phyloP scores from a whole-genome alignment of 2,329 filamentous ascomycete genomes.

The Aspergillus sp. region DNA sequence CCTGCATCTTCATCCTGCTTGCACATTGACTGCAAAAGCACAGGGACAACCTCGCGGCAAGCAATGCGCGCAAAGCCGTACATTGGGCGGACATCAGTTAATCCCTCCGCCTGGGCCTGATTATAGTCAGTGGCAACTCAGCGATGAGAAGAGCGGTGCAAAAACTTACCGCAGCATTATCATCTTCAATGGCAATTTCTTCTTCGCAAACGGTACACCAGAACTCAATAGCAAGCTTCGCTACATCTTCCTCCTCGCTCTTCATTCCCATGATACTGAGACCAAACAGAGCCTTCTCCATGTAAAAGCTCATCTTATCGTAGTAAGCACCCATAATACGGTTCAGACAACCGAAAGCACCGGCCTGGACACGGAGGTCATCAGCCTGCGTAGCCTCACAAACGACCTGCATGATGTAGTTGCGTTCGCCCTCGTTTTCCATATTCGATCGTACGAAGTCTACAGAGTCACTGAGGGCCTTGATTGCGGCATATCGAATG shows the following conservation, averaged over 20 bases:
- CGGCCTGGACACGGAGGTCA: constrained; percentile 89
- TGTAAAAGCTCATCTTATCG: constrained; percentile 99
- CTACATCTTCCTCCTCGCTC: constrained; percentile 94
- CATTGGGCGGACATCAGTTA: constrained; percentile 82
- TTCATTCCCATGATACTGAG: constrained; percentile 99
- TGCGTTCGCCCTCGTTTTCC: constrained; percentile 97
- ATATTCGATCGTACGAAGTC: constrained; percentile 99
- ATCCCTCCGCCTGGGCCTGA: constrained; percentile 65
- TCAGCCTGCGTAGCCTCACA: constrained; percentile 96
- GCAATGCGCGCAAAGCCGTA: constrained; percentile 96
- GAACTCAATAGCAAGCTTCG: constrained; percentile 97
- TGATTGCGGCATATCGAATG: constrained; percentile 88
- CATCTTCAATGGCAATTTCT: constrained; percentile 96
- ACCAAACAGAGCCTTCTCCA: constrained; percentile 99
- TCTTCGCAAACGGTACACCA: constrained; percentile 99
- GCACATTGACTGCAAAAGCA: constrained; percentile 82
- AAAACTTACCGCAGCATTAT: constrained; percentile 74
- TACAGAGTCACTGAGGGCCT: constrained; percentile 90
- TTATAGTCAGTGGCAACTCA: constrained; percentile 22
- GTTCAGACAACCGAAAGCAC: constrained; percentile 95
- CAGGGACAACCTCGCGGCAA: constrained; percentile 89
- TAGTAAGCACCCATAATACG: constrained; percentile 99
- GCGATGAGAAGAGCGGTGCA: constrained; percentile 3
- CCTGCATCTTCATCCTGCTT: constrained; percentile 97
- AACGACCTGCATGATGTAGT: constrained; percentile 99